A percentile compares a stretch with the other conserved stretches of the same genome.
phyloP scores from a whole-genome alignment of 768 basidiomycete species.

The Rhizopogon vinicolor region DNA sequence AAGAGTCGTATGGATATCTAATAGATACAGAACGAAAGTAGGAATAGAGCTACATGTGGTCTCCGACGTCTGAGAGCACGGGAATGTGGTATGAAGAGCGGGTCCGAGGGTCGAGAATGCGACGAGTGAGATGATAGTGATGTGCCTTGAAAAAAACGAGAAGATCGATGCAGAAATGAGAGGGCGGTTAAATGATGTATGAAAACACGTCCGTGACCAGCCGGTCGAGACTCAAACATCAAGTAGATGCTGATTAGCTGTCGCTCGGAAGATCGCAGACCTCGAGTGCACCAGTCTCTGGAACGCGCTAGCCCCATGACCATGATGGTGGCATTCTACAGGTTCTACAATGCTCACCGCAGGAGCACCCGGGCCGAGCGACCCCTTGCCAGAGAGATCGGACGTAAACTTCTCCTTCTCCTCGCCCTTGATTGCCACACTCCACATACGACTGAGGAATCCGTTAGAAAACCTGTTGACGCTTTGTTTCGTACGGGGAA shows the following conservation, averaged over 20 bases:
- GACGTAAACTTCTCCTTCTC: conserved; percentile 21
- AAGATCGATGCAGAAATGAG: conserved; percentile 13
- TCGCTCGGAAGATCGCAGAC: conserved; percentile 37
- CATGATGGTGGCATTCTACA: conserved; percentile 17
- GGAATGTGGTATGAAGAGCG: neutral
- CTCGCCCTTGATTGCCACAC: conserved; percentile 44
- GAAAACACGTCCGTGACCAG: conserved; percentile 17
- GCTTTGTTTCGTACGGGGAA: conserved; percentile 28
- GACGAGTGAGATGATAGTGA: conserved; percentile 15
- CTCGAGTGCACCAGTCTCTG: conserved; percentile 41
- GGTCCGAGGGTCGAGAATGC: conserved; percentile 17
- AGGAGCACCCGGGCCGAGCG: conserved; percentile 2
- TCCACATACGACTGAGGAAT: conserved; percentile 76
- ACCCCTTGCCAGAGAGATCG: conserved; percentile 7
- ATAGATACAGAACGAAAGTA: conserved; percentile 28
- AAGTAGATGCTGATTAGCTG: conserved; percentile 19
- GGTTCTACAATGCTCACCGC: conserved; percentile 23
- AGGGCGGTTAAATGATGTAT: conserved; percentile 17
- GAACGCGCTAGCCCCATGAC: conserved; percentile 28
- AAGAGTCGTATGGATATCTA: neutral
- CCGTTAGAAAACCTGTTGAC: conserved; percentile 38
- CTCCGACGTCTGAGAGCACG: conserved; percentile 11
- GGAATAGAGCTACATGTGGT: conserved; percentile 21
- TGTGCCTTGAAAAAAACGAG: conserved; percentile 20
- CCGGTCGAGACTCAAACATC: conserved; percentile 18